Percentiles rank a stretch among this genome's conserved stretches.
Conservation (phyloP, 73 alveolate species). For the Uronychia setigera region DNA sequence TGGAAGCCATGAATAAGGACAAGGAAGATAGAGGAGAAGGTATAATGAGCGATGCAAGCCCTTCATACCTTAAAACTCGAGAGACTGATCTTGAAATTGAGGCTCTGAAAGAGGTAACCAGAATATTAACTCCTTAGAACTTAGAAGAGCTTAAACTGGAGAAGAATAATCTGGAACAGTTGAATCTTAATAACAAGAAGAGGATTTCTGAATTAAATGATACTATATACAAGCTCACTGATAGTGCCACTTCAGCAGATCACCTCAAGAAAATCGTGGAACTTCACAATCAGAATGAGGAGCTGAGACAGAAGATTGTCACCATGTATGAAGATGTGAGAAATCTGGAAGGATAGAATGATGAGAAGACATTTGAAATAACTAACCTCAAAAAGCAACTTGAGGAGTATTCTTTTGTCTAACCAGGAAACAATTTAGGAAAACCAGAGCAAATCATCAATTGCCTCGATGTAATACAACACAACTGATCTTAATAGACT, state of each 20-base stretch:
- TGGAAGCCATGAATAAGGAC: background rate
- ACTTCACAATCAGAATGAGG: slow-evolving; percentile 47
- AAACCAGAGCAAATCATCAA: background rate
- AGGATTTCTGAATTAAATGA: slow-evolving; percentile 33
- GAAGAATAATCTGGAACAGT: slow-evolving; percentile 11
- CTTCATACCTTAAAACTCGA: background rate
- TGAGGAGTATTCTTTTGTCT: background rate
- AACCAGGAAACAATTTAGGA: background rate
- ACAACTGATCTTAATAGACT: background rate
- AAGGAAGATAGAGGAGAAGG: background rate
- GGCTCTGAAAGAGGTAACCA: slow-evolving; percentile 2
- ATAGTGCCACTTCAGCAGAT: slow-evolving; percentile 31
- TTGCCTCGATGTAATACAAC: background rate
- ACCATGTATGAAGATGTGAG: background rate
- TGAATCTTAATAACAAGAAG: slow-evolving; percentile 18
- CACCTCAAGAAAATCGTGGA: slow-evolving; percentile 25
- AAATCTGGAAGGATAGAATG: background rate
- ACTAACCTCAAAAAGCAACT: background rate
- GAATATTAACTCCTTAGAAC: background rate
- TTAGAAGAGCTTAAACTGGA: slow-evolving; percentile 4
- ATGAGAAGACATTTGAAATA: background rate
- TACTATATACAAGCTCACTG: slow-evolving; percentile 28
- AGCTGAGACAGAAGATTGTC: slow-evolving; percentile 13
- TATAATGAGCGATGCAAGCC: background rate
- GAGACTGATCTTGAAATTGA: background rate